phyloP scores from a whole-genome alignment of 1,139 yeast genomes.

The Pneumocystis wakefieldiae region DNA sequence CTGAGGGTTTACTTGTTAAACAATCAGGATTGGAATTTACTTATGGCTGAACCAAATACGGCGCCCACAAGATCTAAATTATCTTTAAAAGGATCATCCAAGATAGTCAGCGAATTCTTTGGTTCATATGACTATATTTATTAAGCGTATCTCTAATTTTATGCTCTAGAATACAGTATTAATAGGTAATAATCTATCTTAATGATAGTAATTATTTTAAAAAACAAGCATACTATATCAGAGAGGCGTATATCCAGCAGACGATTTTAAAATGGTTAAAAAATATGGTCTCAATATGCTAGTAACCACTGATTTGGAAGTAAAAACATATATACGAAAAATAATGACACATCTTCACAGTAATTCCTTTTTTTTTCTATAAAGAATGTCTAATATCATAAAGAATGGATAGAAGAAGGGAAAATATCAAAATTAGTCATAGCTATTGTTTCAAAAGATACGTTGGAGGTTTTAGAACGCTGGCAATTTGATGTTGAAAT shows the following conservation, averaged over 20 bases:
- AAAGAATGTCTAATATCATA: neutral
- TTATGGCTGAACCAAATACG: neutral
- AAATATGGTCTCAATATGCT: constrained; percentile 71
- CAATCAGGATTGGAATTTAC: too few relatives aligned
- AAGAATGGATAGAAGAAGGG: constrained; percentile 59
- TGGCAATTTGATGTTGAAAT: constrained; percentile 71
- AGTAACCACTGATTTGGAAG: constrained; percentile 61
- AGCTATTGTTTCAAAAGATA: constrained; percentile 52
- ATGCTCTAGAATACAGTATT: neutral
- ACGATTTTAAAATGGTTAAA: constrained; percentile 64
- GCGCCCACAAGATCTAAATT: constrained; percentile 36
- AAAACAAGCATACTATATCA: constrained; percentile 70
- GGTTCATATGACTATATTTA: constrained; percentile 20
- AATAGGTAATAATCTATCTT: constrained; percentile 9
- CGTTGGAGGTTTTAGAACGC: constrained; percentile 58
- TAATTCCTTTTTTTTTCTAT: constrained; percentile 10
- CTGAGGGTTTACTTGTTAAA: too few relatives aligned
- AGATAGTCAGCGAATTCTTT: constrained; percentile 69
- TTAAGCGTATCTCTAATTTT: neutral
- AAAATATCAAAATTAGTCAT: constrained; percentile 55
- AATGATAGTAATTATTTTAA: constrained; percentile 33
- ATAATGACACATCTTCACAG: constrained; percentile 63
- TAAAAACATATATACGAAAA: constrained; percentile 49
- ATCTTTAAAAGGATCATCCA: constrained; percentile 63
- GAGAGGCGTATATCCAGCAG: constrained; percentile 79